Base-by-base conservation (phyloP, 768 basidiomycete species). In the Tulasnella calospora region DNA sequence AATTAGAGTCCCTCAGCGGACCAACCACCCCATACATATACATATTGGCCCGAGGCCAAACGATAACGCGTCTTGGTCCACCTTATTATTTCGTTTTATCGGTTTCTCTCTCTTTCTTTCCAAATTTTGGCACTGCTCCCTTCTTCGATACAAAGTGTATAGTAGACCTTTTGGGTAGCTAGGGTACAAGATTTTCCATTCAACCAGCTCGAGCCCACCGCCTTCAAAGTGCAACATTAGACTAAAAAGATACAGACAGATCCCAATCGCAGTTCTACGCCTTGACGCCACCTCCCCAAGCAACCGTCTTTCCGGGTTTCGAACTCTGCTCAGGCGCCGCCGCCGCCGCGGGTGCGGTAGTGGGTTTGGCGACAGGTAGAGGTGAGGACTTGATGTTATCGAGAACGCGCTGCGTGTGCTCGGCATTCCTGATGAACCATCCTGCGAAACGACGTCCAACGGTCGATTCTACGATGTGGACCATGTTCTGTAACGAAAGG, bases 371-470 rank as follows among this genome's bases (percentile, higher is more conserved):
- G 61, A 83, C 80, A 23, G 90, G 90, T 15, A 92, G 83, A 40
- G 91, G 89, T 44, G 86, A 85, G 61, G 86, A 85, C 80, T 87
- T 91, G 81, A 98, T 86, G 79, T 92, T 91, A 82, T 96, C 95
- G 80, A 92, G 87, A 77, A 96, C 93, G 81, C 94, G 89, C 82
- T 95, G 93, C 35, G 95, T 92, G 81, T 95, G 90, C 84, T 98
- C 96, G 6, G 95, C 94, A 84, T 96, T 95, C 81, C 95, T 92
- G 85, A 98, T 96, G 86, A 98, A 98, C 94, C 95, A 98, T 51
- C 95, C 94, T 2, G 95, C 97, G 84, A 95, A 98, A 72, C 95
- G 91, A 70, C 97, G 87, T 21, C 96, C 95, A 27, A 97, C 91
- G 0, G 95, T 98, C 30, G 95, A 95, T 84, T 99, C 96, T 3